Evolutionary conservation across 306 rosid genomes (phyloP).

Genomic region (Vigna reflexopilosa): DNA sequence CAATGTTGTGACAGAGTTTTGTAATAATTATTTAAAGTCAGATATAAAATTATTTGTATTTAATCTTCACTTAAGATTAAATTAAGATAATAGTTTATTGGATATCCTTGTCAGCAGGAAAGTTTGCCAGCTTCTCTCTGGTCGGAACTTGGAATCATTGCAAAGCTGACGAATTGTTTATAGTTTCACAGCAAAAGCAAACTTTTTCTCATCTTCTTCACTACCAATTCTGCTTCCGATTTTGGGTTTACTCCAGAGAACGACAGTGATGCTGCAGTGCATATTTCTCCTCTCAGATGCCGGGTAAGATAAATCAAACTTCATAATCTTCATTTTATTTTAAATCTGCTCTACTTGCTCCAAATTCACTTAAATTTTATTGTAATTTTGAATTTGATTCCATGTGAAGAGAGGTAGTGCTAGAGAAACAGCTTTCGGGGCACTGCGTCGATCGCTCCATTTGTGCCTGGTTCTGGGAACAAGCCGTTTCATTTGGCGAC

Average conservation of each 20-base stretch:
- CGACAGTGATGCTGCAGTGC: slow-evolving; percentile 82
- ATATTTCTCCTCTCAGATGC: slow-evolving; percentile 92
- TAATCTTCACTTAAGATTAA: not conserved
- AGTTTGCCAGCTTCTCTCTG: not conserved
- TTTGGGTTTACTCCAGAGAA: not conserved
- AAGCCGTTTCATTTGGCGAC: slow-evolving; percentile 72
- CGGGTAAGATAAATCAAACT: slow-evolving; percentile 57
- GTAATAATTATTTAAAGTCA: too few species aligned
- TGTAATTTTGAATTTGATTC: slow-evolving; percentile 29
- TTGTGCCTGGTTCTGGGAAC: slow-evolving; percentile 92
- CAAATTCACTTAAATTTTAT: not conserved
- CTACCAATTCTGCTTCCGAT: not conserved
- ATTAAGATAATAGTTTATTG: not conserved
- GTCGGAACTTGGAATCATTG: not conserved
- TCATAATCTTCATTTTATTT: not conserved
- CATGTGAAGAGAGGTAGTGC: slow-evolving; percentile 76
- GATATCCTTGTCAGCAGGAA: not conserved
- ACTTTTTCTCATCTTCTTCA: not conserved
- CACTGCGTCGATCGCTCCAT: slow-evolving; percentile 95
- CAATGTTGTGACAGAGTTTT: too few species aligned
- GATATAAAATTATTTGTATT: too few species aligned
- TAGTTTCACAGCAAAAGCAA: not conserved
- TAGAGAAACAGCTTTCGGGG: slow-evolving; percentile 93
- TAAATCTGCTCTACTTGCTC: not conserved
- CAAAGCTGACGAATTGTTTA: not conserved